Conservation (phyloP, 208 protist species). For the Trypanosoma vivax region DNA sequence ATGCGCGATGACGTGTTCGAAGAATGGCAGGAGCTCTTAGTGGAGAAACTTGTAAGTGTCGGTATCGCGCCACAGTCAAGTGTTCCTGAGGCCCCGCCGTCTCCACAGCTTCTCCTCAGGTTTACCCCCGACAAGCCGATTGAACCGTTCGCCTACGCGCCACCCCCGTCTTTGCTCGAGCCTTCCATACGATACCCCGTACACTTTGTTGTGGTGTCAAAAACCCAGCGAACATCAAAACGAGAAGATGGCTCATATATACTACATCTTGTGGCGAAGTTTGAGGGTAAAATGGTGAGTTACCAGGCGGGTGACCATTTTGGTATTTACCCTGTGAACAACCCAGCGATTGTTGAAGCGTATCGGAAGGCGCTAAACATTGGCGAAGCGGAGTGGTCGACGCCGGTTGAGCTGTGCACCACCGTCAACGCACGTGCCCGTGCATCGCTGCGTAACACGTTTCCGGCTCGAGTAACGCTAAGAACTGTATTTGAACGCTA, state of each 20-base stretch:
- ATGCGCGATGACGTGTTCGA: constrained; percentile 63
- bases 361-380: constrained; percentile 47
- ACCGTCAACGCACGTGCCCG: constrained; percentile 15
- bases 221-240: constrained; percentile 26
- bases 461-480: constrained; percentile 55
- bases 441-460: constrained; percentile 44
- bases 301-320: constrained; percentile 92
- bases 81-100: constrained; percentile 23
- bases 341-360: constrained; percentile 57
- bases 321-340: constrained; percentile 83
- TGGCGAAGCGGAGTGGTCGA: constrained; percentile 28
- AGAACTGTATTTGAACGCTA: constrained; percentile 64
- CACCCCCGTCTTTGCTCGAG: constrained; percentile 40
- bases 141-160: constrained; percentile 30
- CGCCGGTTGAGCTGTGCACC: constrained; percentile 44
- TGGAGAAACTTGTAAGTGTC: constrained; percentile 28
- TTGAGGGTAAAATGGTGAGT: constrained; percentile 15
- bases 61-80: constrained; percentile 25
- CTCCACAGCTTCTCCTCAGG: constrained; percentile 36
- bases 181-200: constrained; percentile 47
- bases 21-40: constrained; percentile 55
- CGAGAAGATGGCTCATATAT: constrained; percentile 61
- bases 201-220: constrained; percentile 26
- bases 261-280: constrained; percentile 50
- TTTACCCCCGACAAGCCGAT: constrained; percentile 27